A percentile compares a stretch with the other conserved stretches of the same genome.
These are phyloP conservation scores for Russula vinacea DNA, from an alignment of 768 basidiomycete species.

Conservation along the genomic window DNA sequence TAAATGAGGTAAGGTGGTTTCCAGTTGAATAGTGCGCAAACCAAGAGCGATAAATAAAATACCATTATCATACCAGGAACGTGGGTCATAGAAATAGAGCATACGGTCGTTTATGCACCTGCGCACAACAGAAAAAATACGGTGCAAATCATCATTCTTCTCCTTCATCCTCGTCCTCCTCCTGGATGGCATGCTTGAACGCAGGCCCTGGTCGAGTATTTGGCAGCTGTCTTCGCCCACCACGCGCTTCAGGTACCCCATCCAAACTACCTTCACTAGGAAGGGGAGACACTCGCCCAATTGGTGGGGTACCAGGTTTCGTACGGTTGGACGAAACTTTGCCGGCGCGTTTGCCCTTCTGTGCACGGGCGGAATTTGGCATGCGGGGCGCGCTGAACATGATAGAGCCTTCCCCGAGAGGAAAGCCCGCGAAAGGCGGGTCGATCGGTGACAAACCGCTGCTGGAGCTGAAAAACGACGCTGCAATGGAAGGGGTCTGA, in stretches of 20 bases:
- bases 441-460: conserved; percentile 21
- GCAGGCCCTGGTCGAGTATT: conserved; percentile 56
- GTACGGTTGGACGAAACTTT: conserved; percentile 36
- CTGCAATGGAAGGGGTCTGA: conserved; percentile 40
- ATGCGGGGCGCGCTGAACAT: conserved; percentile 37
- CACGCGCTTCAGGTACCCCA: conserved; percentile 45
- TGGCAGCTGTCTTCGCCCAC: conserved; percentile 67
- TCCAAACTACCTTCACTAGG: conserved; percentile 52
- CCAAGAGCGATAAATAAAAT: conserved; percentile 15
- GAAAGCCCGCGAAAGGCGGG: conserved; percentile 19
- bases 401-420: conserved; percentile 15
- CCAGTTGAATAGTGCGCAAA: conserved; percentile 10
- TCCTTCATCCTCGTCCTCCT: conserved; percentile 85
- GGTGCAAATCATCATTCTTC: conserved; percentile 37
- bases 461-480: conserved; percentile 18
- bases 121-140: conserved; percentile 3
- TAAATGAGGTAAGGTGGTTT: conserved; percentile 7
- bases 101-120: conserved; percentile 13
- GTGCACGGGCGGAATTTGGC: conserved; percentile 15
- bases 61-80: conserved; percentile 8
- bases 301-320: conserved; percentile 58
- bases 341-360: conserved; percentile 21
- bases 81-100: conserved; percentile 13
- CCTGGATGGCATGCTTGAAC: conserved; percentile 70
- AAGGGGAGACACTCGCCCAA: conserved; percentile 57